Evolutionary conservation across 2,329 filamentous ascomycete species (phyloP).

Genomic region (Venturia effusa): DNA sequence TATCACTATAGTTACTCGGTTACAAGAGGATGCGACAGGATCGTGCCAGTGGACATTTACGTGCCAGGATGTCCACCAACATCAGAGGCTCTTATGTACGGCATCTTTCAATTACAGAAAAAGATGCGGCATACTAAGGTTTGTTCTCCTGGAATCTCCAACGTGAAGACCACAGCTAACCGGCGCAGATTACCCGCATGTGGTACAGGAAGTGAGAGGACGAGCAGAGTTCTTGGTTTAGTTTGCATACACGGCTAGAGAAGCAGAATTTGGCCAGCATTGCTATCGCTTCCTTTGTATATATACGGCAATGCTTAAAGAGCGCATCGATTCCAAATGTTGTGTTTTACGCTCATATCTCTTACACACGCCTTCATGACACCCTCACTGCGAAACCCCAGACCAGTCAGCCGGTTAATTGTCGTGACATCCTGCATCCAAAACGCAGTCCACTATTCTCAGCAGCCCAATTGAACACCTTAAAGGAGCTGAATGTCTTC

Average conservation of each 20-base stretch:
- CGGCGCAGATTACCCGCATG: constrained; percentile 39
- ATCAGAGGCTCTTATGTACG: constrained; percentile 43
- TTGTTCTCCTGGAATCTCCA: neutral
- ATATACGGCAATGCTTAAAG: neutral
- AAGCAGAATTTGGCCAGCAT: neutral
- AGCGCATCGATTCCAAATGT: neutral
- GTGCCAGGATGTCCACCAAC: constrained; percentile 61
- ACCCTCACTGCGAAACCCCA: too few relatives aligned
- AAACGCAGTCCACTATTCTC: too few relatives aligned
- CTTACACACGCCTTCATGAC: too few relatives aligned
- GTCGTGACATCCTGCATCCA: too few relatives aligned
- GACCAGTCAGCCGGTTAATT: too few relatives aligned
- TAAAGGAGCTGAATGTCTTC: too few relatives aligned
- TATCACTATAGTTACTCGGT: constrained; percentile 81
- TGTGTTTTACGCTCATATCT: neutral
- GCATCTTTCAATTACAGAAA: constrained; percentile 67
- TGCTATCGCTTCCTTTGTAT: constrained; percentile 1
- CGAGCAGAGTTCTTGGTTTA: neutral
- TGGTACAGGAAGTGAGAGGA: constrained; percentile 43
- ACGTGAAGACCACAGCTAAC: neutral
- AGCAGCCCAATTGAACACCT: too few relatives aligned
- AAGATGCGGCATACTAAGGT: constrained; percentile 55
- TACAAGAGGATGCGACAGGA: constrained; percentile 64
- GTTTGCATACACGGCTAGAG: neutral
- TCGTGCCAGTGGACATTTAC: constrained; percentile 76